Conservation (phyloP, 805 yeast genomes). For the Clavispora phyllophila region DNA sequence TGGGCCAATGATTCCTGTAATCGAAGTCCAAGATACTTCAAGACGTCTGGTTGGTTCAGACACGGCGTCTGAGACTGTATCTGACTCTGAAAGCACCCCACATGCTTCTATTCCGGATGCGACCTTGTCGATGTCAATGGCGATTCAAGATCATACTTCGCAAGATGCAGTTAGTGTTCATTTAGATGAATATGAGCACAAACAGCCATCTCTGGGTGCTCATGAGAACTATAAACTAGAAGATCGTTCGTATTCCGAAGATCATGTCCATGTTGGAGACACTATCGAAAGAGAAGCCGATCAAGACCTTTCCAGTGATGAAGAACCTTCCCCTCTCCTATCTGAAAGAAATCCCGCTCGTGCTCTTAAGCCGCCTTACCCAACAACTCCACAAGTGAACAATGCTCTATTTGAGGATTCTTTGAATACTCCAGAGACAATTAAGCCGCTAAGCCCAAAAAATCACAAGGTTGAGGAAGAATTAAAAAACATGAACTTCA, state of each 20-base stretch:
- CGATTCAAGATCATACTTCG: not conserved
- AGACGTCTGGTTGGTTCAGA: not conserved
- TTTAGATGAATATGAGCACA: not conserved
- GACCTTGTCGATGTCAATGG: not conserved
- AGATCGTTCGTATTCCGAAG: not conserved
- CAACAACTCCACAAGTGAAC: not conserved
- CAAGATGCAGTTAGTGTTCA: too few species aligned
- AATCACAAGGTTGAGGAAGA: slow-evolving; percentile 30
- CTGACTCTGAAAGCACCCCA: not conserved
- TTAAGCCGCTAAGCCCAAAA: slow-evolving; percentile 32
- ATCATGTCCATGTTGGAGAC: not conserved
- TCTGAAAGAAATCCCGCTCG: not conserved
- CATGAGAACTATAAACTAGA: not conserved
- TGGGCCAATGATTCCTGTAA: not conserved
- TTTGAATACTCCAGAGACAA: slow-evolving; percentile 16
- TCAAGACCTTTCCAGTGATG: not conserved
- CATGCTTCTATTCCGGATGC: not conserved
- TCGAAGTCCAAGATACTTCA: not conserved
- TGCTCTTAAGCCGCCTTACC: not conserved
- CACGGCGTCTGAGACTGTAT: not conserved
- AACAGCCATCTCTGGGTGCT: not conserved
- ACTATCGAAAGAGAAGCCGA: not conserved
- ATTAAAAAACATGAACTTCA: slow-evolving; percentile 25
- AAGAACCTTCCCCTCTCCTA: not conserved
- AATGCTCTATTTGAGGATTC: slow-evolving; percentile 2